Evolutionary conservation across 2,329 filamentous ascomycete species (phyloP), one percentile per base, ranked within the genome.

Genomic region (Stagonosporopsis rhizophila): DNA sequence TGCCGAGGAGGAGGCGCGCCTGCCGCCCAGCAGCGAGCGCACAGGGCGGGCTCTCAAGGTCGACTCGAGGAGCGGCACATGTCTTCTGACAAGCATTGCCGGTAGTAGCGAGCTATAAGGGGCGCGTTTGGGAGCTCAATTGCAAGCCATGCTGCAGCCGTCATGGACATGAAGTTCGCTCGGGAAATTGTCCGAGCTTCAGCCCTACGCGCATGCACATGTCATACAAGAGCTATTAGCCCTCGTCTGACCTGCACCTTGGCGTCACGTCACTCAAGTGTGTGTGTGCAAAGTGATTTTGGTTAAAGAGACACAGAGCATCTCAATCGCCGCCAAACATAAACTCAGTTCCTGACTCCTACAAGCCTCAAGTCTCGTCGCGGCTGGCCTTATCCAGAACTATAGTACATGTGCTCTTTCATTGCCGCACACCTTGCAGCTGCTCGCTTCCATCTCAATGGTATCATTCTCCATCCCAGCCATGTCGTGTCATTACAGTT

Each of bases 71-170:
- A 67, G 65, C 61, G 64, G 62, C 40, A 61, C 72, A 75, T 75
- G 67, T 61, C 67, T 70, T 67, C 65, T 70, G 67, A 71, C 68
- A 57, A 68, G 69, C 74, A 76, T 76, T 72, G 73, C 72, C 69
- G 66, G 61, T 62, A 60, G 60, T 67, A 57, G 61, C 56, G 49
- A 39, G 52, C 47, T 40, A 49, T 44, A 45, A 55, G 53, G 45
- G 59, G 44, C 41, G 53, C 47, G 54, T 25, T 49, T 6, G 34
- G 47, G 32, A 46, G 44, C 47, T 55, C 59, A 41, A 41, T 51
- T 52, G 51, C 49, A 45, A 50, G 28, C 46, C 61, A 61, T 61
- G 48, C n/a, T 23, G 45, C 32, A 27, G 37, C 45, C 32, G 52
- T 60, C 38, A 37, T 56, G 50, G 56, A 66, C 48, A 52, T 66